Conservation (phyloP, 169 alveolate species). For the Plasmodium gonderi region DNA sequence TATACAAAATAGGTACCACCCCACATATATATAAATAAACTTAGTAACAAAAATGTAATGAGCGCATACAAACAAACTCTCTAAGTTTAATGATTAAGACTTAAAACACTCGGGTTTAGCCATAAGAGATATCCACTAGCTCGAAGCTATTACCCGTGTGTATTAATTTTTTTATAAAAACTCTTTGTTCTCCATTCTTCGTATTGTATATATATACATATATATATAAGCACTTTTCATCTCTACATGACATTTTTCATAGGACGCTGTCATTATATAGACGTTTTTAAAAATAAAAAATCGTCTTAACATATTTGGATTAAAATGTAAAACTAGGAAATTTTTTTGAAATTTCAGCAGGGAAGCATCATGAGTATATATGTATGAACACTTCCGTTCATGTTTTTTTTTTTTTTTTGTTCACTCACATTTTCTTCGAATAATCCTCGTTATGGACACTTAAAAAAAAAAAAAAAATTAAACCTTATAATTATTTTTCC, state of each 20-base stretch:
- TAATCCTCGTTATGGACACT: not conserved
- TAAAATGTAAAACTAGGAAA: not conserved
- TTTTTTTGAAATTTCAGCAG: not conserved
- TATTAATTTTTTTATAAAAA: too few relatives aligned
- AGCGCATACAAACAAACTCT: too few relatives aligned
- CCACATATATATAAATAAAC: not conserved
- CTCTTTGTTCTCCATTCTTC: not conserved
- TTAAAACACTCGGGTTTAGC: too few relatives aligned
- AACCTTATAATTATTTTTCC: not conserved
- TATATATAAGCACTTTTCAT: too few relatives aligned
- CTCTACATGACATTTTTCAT: not conserved
- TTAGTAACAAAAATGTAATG: too few relatives aligned
- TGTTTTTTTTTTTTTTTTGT: not conserved
- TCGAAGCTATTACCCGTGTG: too few relatives aligned
- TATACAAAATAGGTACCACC: slow-evolving; percentile 73
- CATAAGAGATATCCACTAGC: too few relatives aligned
- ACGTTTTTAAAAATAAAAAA: slow-evolving; percentile 35
- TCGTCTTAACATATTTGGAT: not conserved
- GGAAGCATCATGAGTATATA: not conserved
- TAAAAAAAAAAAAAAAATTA: too few relatives aligned
- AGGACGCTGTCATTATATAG: slow-evolving; percentile 69
- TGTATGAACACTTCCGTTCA: not conserved
- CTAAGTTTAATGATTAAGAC: not conserved
- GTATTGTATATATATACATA: not conserved
- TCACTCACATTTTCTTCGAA: not conserved